Base-by-base conservation (phyloP, 495 filamentous ascomycete genomes). In the Diplogelasinospora grovesii region DNA sequence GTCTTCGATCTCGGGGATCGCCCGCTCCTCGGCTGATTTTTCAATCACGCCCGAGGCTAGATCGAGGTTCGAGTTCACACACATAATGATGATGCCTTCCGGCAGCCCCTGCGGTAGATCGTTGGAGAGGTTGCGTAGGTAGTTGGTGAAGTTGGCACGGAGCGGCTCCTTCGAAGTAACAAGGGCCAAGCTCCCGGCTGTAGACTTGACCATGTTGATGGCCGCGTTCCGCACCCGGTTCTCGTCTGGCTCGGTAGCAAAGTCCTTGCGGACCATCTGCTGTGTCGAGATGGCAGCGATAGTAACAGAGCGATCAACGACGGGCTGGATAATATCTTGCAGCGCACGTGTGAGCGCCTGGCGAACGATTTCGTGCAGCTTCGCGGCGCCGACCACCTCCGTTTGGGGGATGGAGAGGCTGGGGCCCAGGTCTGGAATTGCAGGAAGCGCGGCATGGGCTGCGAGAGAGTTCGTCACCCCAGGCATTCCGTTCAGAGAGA, bases 91-190 rank as follows among this genome's bases (percentile, higher is more conserved):
- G 18, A 78, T 78, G 14, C 89, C 89, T 56, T 99, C 93, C 2
- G 89, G 85, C 16, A 88, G 68, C 45, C 85, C 83, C 19, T 79
- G 79, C 8, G 69, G 68, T 3, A 79, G 56, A 22, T 94, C 86
- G 43, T 74, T 66, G 8, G 86, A 81, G 54, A 89, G 71, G 16
- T 69, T 61, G n/a, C 93, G 83, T 49, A 99, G 84, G 55, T 96
- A 93, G 61, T 96, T 97, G 23, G 78, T 84, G 68, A 97, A 96
- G 66, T 90, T 96, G 61, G 89, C 87, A 43, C 89, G 79, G 14
- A 99, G 69, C 20, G 92, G 92, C 55, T 99, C 93, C 62, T 96
- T 97, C 53, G 89, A 97, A 5, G 92, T 97, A n/a, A 97, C 92
- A 11, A 94, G 74, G 10, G 92, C 92, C 36, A 99, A 74, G 50